Base-by-base conservation (phyloP, 768 basidiomycete genomes). In the Lentinula boryana region DNA sequence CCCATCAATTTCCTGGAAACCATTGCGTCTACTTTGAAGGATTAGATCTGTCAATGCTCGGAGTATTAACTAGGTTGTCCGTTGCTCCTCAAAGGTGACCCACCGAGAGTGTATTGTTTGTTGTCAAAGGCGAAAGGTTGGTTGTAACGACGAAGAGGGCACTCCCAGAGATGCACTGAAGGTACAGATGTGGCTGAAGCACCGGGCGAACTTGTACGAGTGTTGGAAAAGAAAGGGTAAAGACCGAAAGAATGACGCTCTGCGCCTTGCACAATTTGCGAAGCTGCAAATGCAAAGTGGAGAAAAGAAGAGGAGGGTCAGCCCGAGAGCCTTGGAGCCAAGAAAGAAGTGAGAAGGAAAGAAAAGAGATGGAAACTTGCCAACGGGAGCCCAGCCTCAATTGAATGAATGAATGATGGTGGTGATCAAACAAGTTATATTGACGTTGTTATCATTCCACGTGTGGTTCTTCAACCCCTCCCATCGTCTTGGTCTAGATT, bases 1-100 rank as follows among this genome's bases (percentile, higher is more conserved):
- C 79, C 82, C 75, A 89, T 81, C 63, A 94, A 76, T 66, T 73
- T 81, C 68, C 78, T 85, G 64, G 91, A 91, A 68, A 87, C 80
- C 92, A 93, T 93, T 65, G 66, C 73, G 66, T 67, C 46, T 69
- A 62, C 64, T 66, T 63, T 41, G 60, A 59, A 56, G 54, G 64
- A 67, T 61, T 51, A 59, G 51, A 62, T 53, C 18, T 58, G 63
- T 59, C 15, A n/a, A 9, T 5, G n/a, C 21, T 43, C 36, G 36
- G 16, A 49, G 38, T 15, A 40, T 56, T 50, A 40, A 32, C 33
- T 60, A n/a, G 55, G 33, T n/a, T 18, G 50, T n/a, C 9, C 52
- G 3, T 38, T 15, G 35, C 35, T 35, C 3, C 16, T 48, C 6
- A 15, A 21, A 9, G 9, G 21, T 16, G 16, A 49, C 57, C 15